A percentile compares a stretch with the other conserved stretches of the same genome.
Conservation (phyloP, 768 basidiomycete genomes). For the Kwoniella sp. region DNA sequence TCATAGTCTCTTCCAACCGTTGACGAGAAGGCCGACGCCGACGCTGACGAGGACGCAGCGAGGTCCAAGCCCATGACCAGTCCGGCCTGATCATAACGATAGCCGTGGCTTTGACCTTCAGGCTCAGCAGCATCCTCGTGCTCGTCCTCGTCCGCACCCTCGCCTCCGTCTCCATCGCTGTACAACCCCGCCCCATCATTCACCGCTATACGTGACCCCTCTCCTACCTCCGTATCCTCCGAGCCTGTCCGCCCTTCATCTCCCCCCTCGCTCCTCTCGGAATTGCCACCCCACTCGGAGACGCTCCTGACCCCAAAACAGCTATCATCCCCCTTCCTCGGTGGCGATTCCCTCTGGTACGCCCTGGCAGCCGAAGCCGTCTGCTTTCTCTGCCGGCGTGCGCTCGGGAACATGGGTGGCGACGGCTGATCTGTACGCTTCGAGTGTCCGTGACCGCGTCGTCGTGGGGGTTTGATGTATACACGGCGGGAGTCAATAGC, state of each 20-base stretch:
- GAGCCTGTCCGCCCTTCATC: background rate
- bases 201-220: too few species aligned
- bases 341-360: slow-evolving; percentile 18
- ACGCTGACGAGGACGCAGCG: too few species aligned
- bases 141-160: background rate
- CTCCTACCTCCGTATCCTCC: too few species aligned
- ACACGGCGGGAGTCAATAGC: too few species aligned
- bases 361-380: slow-evolving; percentile 6
- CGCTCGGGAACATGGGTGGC: background rate
- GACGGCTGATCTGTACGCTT: background rate
- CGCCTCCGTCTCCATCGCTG: background rate
- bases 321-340: slow-evolving; percentile 1
- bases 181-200: background rate
- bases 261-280: background rate
- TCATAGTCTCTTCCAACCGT: too few species aligned
- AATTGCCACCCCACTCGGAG: slow-evolving; percentile 9
- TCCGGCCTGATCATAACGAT: too few species aligned
- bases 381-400: background rate
- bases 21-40: too few species aligned
- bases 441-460: background rate
- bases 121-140: background rate
- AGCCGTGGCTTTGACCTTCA: background rate
- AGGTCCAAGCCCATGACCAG: too few species aligned
- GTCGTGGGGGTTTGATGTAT: too few species aligned
- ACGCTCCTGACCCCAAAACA: slow-evolving; percentile 14